Base-by-base conservation (phyloP, 164 flowering plant genomes). In the Liriodendron chinense region DNA sequence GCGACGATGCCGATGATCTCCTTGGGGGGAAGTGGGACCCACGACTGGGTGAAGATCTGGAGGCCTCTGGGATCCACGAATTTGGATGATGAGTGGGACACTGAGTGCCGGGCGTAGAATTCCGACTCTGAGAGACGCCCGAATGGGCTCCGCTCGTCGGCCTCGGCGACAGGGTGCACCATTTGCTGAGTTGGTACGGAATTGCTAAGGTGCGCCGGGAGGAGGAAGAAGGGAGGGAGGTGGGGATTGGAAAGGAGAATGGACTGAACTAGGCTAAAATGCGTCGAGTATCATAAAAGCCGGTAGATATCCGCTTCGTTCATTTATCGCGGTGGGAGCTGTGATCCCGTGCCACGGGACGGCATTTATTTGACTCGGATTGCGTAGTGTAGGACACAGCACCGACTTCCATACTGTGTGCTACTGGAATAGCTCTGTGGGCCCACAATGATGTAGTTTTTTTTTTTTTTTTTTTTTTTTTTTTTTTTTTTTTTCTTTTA, bases 21-120 rank as follows among this genome's bases (percentile, higher is more conserved):
- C 59, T 84, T 65, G 1, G 90, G 88, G 1, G 89, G 88, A 9
- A 79, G 88, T 16, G 98, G 99, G 71, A 82, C 74, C 98, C 99
- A 94, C 74, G 82, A 89, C 75, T 96, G 98, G 25, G 98, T 94
- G 92, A 92, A 93, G 83, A 92, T 89, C 77, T 83, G 88, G 76
- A 96, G 82, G 74, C 92, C 97, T 3, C 90, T 79, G 8, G 94
- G 48, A 83, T 90, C 88, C 75, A 92, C 85, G 85, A 91, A 85
- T 84, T 63, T 85, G 62, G 85, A 85, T 70, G 95, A 84, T 64
- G 86, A 80, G 86, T 96, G 99, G 69, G 74, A 34, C 16, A 94
- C 90, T 1, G 86, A 76, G 87, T 95, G 98, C 66, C 71, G 90
- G 5, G 88, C 80, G 85, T 95, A 92, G 89, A 95, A 96, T 26